Evolutionary conservation across 164 flowering plant genomes (phyloP).

Genomic region (Stephania japonica): DNA sequence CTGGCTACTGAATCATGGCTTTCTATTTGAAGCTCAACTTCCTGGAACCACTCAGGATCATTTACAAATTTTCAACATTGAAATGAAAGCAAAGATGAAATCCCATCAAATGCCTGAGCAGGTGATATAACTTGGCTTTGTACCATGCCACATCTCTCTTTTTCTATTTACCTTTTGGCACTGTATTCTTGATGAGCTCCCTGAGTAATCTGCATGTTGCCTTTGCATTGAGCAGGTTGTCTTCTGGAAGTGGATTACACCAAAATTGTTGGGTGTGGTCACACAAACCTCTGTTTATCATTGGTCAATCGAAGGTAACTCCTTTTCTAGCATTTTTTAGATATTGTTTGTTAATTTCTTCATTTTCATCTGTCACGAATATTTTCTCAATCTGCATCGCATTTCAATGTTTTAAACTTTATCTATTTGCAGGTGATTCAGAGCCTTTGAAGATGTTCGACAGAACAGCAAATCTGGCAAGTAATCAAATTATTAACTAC

Average conservation of each 20-base stretch:
- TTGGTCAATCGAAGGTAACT: slow-evolving; percentile 91
- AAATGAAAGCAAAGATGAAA: slow-evolving; percentile 88
- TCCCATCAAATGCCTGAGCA: slow-evolving; percentile 99
- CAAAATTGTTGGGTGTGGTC: slow-evolving; percentile 83
- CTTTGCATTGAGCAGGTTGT: slow-evolving; percentile 47
- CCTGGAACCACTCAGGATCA: slow-evolving; percentile 97
- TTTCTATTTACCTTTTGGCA: background rate
- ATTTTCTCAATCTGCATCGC: background rate
- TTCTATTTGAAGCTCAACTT: slow-evolving; percentile 73
- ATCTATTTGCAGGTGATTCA: slow-evolving; percentile 61
- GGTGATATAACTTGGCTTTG: slow-evolving; percentile 28
- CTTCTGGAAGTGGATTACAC: slow-evolving; percentile 98
- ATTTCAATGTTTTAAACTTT: background rate
- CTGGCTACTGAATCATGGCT: slow-evolving; percentile 15
- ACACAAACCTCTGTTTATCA: slow-evolving; percentile 95
- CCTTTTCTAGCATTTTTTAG: background rate
- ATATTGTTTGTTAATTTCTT: no score
- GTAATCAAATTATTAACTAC: slow-evolving; percentile 92
- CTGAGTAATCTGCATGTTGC: background rate
- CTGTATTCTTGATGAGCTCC: background rate
- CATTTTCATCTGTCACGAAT: background rate
- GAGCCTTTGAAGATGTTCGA: slow-evolving; percentile 96
- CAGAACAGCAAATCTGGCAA: slow-evolving; percentile 83
- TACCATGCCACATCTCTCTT: background rate
- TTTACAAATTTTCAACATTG: slow-evolving; percentile 94